Evolutionary conservation across 2,329 filamentous ascomycete species (phyloP).

Genomic region (Microcyclospora tardicrescens): DNA sequence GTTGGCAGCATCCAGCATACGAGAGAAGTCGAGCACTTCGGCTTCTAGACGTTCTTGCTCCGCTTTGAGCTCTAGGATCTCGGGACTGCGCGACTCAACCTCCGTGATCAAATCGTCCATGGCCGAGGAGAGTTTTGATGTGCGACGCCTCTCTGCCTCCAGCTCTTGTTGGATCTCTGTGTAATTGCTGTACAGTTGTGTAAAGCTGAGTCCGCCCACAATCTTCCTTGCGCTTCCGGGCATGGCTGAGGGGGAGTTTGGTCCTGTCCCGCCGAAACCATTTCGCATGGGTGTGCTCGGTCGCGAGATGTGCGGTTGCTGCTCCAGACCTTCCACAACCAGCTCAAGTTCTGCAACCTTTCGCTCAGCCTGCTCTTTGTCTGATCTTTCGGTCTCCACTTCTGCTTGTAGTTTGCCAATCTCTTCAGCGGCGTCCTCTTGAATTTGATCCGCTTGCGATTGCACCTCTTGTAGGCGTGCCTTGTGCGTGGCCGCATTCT

Average conservation of each 20-base stretch:
- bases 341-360: slow-evolving; percentile 53
- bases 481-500: slow-evolving; percentile 60
- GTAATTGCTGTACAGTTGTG: slow-evolving; percentile 52
- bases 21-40: slow-evolving; percentile 65
- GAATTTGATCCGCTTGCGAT: slow-evolving; percentile 47
- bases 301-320: slow-evolving; percentile 19
- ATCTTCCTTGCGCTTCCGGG: slow-evolving; percentile 42
- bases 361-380: slow-evolving; percentile 49
- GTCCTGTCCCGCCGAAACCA: slow-evolving; percentile 24
- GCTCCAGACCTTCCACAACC: slow-evolving; percentile 44
- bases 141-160: slow-evolving; percentile 59
- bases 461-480: slow-evolving; percentile 59
- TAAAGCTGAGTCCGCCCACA: slow-evolving; percentile 41
- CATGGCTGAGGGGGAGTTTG: slow-evolving; percentile 31
- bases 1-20: slow-evolving; percentile 68
- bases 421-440: slow-evolving; percentile 52
- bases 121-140: slow-evolving; percentile 59
- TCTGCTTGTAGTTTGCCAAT: slow-evolving; percentile 37
- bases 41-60: slow-evolving; percentile 69
- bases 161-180: slow-evolving; percentile 56
- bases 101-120: slow-evolving; percentile 78
- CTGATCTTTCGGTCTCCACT: slow-evolving; percentile 40
- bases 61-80: slow-evolving; percentile 70
- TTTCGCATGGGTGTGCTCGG: slow-evolving; percentile 42
- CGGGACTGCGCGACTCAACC: slow-evolving; percentile 73